A percentile compares a stretch with the other conserved stretches of the same genome.
phyloP scores from a whole-genome alignment of 768 basidiomycete genomes.

The Tulasnella calospora region DNA sequence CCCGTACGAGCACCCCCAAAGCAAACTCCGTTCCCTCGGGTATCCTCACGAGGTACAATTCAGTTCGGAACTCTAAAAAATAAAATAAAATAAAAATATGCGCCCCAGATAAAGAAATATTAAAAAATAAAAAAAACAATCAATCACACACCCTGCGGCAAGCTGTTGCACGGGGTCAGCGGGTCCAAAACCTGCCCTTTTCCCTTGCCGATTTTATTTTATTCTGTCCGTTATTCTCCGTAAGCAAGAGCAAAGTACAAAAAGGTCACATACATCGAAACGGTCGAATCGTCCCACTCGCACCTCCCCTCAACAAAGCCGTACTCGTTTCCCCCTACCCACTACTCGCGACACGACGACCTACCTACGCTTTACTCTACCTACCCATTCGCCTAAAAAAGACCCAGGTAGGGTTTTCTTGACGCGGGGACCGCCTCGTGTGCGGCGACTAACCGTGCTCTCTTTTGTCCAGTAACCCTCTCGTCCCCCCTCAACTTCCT shows the following conservation, averaged over 20 bases:
- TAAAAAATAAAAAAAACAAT: background rate
- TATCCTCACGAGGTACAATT: background rate
- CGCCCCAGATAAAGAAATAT: background rate
- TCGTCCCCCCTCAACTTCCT: background rate
- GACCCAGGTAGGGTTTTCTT: background rate
- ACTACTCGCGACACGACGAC: background rate
- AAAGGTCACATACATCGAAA: background rate
- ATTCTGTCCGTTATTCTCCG: background rate
- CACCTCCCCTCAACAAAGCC: background rate
- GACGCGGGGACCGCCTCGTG: background rate
- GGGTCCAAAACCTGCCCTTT: background rate
- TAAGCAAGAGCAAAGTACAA: background rate
- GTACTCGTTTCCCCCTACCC: background rate
- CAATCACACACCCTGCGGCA: background rate
- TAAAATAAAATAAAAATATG: background rate
- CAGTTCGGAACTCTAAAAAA: background rate
- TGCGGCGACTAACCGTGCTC: conserved; percentile 1
- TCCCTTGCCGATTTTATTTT: background rate
- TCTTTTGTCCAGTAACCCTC: background rate
- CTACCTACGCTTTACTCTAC: background rate
- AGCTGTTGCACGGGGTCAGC: background rate
- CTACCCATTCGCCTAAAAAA: background rate
- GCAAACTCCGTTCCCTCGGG: background rate
- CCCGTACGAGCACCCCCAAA: background rate
- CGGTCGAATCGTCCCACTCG: background rate